These are phyloP conservation scores for Calonectria ilicicola DNA, from an alignment of 2,329 filamentous ascomycete species.

Conservation along the genomic window DNA sequence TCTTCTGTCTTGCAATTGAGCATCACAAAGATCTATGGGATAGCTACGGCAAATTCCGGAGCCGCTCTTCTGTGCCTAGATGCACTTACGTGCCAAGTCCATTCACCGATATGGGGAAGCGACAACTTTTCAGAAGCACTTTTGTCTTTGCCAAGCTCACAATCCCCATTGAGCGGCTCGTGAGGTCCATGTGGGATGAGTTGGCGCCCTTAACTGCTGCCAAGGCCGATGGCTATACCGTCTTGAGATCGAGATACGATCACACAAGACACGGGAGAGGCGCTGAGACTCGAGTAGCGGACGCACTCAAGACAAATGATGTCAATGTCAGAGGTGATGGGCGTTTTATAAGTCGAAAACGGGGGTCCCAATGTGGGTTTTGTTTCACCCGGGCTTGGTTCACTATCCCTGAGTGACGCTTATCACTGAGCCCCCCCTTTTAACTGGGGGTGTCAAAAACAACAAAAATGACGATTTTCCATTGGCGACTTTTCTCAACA, in stretches of 20 bases:
- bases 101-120: too few species aligned
- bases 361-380: not conserved
- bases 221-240: constrained; percentile 56
- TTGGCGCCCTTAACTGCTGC: too few species aligned
- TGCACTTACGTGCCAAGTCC: too few species aligned
- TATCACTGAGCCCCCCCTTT: not conserved
- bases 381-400: not conserved
- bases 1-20: too few species aligned
- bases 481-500: not conserved
- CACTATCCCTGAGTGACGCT: not conserved
- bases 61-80: too few species aligned
- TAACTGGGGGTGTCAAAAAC: not conserved
- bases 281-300: not conserved
- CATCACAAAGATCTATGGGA: too few species aligned
- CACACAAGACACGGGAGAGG: constrained; percentile 3
- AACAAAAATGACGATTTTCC: not conserved
- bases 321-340: constrained; percentile 1
- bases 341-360: not conserved
- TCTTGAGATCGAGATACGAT: constrained; percentile 49
- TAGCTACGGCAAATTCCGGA: too few species aligned
- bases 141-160: not conserved
- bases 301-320: not conserved
- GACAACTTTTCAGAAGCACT: not conserved
- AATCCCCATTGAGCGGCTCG: not conserved
- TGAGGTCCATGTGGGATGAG: too few species aligned